A percentile compares a stretch with the other conserved stretches of the same genome.
Evolutionary conservation across 352 stramenopile species (phyloP).

Genomic region (Phytophthora citrophthora): DNA sequence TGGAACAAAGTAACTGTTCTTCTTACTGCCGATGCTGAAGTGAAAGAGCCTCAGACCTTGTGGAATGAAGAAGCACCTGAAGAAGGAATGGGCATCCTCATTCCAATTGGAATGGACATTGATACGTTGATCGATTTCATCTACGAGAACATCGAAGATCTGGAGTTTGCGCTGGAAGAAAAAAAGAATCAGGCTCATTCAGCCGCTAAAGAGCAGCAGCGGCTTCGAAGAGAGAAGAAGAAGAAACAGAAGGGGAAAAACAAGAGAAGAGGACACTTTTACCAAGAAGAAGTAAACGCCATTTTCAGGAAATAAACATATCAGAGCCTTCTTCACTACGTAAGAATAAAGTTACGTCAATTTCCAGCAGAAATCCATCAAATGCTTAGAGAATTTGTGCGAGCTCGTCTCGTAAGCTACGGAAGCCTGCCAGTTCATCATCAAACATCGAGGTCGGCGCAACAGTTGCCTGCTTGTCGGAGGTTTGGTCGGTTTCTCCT

Average conservation of each 20-base stretch:
- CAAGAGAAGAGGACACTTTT: constrained; percentile 57
- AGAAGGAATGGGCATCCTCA: constrained; percentile 72
- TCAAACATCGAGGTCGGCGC: constrained; percentile 56
- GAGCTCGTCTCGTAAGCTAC: constrained; percentile 71
- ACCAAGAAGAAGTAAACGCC: constrained; percentile 53
- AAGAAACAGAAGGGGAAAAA: constrained; percentile 26
- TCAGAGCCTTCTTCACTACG: too few relatives aligned
- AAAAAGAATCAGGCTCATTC: constrained; percentile 23
- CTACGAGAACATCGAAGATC: constrained; percentile 66
- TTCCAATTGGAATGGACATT: constrained; percentile 67
- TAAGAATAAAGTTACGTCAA: too few relatives aligned
- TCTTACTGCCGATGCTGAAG: constrained; percentile 49
- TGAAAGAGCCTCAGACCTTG: constrained; percentile 47
- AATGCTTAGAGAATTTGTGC: constrained; percentile 39
- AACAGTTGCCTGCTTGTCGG: constrained; percentile 5
- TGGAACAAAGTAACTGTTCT: constrained; percentile 87
- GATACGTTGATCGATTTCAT: constrained; percentile 63
- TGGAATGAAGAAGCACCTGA: constrained; percentile 62
- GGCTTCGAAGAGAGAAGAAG: constrained; percentile 26
- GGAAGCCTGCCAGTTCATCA: constrained; percentile 80
- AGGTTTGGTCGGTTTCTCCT: neutral
- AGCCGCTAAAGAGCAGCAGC: constrained; percentile 20
- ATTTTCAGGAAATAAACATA: constrained; percentile 51
- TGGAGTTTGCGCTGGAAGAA: constrained; percentile 58
- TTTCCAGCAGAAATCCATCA: too few relatives aligned